Conservation (phyloP, 1,284 basidiomycete species). For the Naganishia sp. region DNA sequence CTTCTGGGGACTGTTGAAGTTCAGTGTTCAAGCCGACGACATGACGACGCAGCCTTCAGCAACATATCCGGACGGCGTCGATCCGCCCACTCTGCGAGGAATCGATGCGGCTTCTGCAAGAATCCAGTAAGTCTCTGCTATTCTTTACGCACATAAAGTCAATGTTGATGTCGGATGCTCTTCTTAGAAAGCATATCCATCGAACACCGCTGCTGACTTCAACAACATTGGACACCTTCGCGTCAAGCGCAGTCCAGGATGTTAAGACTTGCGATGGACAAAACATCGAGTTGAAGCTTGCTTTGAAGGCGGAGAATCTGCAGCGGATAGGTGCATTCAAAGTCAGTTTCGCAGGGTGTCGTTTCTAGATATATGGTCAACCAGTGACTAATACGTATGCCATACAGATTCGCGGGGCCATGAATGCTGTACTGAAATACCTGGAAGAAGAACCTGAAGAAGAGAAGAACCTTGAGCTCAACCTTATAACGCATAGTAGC, state of each 20-base stretch:
- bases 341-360: neutral
- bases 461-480: constrained; percentile 15
- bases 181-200: constrained; percentile 7
- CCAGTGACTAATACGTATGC: neutral
- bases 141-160: neutral
- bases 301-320: constrained; percentile 28
- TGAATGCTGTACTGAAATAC: constrained; percentile 28
- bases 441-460: constrained; percentile 16
- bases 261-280: neutral
- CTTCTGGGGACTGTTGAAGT: neutral
- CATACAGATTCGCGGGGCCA: constrained; percentile 19
- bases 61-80: constrained; percentile 17
- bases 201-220: constrained; percentile 28
- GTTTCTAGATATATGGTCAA: neutral
- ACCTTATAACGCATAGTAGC: constrained; percentile 25
- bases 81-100: constrained; percentile 11
- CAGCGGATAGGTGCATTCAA: constrained; percentile 20
- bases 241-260: constrained; percentile 4
- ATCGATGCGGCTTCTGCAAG: neutral
- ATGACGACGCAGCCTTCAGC: constrained; percentile 3
- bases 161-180: constrained; percentile 54
- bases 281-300: constrained; percentile 10
- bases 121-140: constrained; percentile 55
- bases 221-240: constrained; percentile 12
- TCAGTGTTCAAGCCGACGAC: neutral